A percentile compares a stretch with the other conserved stretches of the same genome.
phyloP scores from a whole-genome alignment of 148 eudicot genomes.

The Mesembryanthemum crystallinum region DNA sequence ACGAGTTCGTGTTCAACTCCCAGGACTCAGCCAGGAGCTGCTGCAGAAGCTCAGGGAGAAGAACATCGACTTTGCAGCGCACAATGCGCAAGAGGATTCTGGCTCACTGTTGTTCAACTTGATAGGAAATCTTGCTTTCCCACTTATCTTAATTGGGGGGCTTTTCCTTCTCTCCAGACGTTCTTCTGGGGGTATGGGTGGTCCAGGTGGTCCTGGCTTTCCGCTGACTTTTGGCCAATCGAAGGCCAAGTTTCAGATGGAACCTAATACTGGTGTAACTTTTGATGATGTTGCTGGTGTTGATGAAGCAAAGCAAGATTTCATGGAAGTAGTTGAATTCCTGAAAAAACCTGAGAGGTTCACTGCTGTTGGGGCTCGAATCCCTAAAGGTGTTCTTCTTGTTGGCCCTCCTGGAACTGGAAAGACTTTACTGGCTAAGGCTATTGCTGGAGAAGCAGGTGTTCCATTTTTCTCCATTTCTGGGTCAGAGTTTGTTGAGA shows the following conservation, averaged over 20 bases:
- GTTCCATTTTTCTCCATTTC: slow-evolving; percentile 98
- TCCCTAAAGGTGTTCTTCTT: slow-evolving; percentile 97
- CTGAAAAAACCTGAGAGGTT: slow-evolving; percentile 96
- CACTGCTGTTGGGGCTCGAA: slow-evolving; percentile 97
- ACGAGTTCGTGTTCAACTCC: slow-evolving; percentile 96
- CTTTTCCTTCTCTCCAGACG: slow-evolving; percentile 93
- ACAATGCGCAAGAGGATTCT: slow-evolving; percentile 95
- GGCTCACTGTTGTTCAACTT: slow-evolving; percentile 82
- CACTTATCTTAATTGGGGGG: slow-evolving; percentile 83
- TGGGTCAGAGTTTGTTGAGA: slow-evolving; percentile 98
- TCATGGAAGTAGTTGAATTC: slow-evolving; percentile 97
- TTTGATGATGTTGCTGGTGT: slow-evolving; percentile 99
- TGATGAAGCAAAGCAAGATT: slow-evolving; percentile 99
- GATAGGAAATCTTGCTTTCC: slow-evolving; percentile 92
- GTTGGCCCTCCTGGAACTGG: slow-evolving; percentile 99
- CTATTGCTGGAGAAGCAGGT: slow-evolving; percentile 99
- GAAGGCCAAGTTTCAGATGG: slow-evolving; percentile 98
- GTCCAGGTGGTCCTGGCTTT: slow-evolving; percentile 95
- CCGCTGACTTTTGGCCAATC: slow-evolving; percentile 92
- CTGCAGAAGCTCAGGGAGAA: slow-evolving; percentile 96
- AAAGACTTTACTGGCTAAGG: slow-evolving; percentile 92
- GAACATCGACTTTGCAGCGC: slow-evolving; percentile 95
- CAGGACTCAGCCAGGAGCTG: slow-evolving; percentile 97
- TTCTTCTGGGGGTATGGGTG: slow-evolving; percentile 88
- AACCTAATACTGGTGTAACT: slow-evolving; percentile 95